Evolutionary conservation across 306 rosid genomes (phyloP).

Genomic region (Dryas octopetala): DNA sequence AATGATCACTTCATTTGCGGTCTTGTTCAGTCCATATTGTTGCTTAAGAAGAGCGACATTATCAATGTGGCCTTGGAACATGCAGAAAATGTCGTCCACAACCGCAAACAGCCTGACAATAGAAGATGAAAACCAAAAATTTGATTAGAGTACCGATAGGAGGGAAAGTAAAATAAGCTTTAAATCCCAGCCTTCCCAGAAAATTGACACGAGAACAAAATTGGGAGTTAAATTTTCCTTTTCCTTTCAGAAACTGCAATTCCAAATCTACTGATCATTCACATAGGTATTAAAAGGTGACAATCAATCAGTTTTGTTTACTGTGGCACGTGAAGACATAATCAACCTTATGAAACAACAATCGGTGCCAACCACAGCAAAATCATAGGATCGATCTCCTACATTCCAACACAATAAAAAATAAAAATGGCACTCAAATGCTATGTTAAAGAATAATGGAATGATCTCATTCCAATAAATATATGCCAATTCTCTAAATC

Average conservation of each 20-base stretch:
- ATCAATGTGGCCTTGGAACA: conserved; percentile 91
- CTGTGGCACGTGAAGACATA: too few species aligned
- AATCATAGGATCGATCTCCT: neutral
- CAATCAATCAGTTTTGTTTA: too few species aligned
- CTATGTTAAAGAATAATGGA: neutral
- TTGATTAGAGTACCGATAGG: neutral
- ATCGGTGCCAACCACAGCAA: neutral
- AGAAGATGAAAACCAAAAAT: conserved; percentile 2
- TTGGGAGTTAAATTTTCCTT: neutral
- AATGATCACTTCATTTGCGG: conserved; percentile 82
- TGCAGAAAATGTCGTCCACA: conserved; percentile 97
- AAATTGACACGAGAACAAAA: neutral
- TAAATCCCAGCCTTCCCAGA: neutral
- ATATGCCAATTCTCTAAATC: conserved; percentile 2
- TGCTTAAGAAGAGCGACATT: conserved; percentile 87
- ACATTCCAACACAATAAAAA: neutral
- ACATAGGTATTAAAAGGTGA: too few species aligned
- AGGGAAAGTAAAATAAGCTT: neutral
- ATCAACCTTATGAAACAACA: neutral
- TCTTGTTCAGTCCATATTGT: conserved; percentile 90
- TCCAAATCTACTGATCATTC: neutral
- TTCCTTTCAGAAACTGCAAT: neutral
- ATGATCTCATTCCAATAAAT: neutral
- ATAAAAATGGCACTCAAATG: neutral
- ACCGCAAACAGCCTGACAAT: conserved; percentile 78